Evolutionary conservation across 805 yeast genomes (phyloP).

Genomic region (Hanseniaspora pseudoguilliermondii): DNA sequence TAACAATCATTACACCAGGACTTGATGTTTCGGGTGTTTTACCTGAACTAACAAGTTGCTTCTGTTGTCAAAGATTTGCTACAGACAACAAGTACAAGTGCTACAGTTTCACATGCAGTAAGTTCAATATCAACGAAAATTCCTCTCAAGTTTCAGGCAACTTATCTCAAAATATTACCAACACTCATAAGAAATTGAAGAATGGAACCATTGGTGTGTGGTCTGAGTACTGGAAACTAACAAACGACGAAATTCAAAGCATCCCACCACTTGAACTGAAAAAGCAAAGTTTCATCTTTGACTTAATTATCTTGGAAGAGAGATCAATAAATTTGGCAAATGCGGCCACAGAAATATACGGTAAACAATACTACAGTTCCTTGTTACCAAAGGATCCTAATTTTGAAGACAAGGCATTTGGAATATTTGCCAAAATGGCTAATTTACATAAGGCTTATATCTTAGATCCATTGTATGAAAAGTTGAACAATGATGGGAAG

Average conservation of each 20-base stretch:
- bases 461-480: conserved; percentile 44
- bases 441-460: conserved; percentile 42
- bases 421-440: conserved; percentile 43
- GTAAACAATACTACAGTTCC: conserved; percentile 32
- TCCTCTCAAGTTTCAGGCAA: not conserved
- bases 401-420: conserved; percentile 48
- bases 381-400: conserved; percentile 39
- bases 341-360: conserved; percentile 48
- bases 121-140: not conserved
- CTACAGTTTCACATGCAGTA: conserved; percentile 5
- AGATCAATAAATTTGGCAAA: conserved; percentile 54
- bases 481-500: conserved; percentile 51
- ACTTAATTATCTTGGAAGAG: conserved; percentile 58
- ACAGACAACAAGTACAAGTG: conserved; percentile 7
- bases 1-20: conserved; percentile 28
- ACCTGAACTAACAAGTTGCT: conserved; percentile 11
- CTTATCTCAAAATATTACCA: not conserved
- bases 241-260: conserved; percentile 41
- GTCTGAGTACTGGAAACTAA: conserved; percentile 54
- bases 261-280: conserved; percentile 42
- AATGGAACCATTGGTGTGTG: conserved; percentile 37
- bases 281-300: conserved; percentile 64
- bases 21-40: conserved; percentile 26
- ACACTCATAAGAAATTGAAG: not conserved
- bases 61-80: conserved; percentile 3